Conservation (phyloP, 129 eudicot species). For the Dittrichia graveolens region DNA sequence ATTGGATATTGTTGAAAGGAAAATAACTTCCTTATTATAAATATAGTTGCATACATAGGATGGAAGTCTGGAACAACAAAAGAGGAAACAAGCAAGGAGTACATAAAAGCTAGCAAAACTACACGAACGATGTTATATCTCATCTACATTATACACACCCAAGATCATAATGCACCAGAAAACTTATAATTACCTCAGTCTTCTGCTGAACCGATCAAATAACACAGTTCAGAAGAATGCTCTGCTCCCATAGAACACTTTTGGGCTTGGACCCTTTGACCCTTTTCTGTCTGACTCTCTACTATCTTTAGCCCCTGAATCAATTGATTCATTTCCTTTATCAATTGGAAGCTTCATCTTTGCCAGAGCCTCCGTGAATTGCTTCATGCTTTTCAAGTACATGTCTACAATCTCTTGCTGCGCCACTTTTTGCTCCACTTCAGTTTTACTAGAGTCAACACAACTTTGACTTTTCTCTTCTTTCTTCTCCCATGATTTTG, state of each 20-base stretch:
- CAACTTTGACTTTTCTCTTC: slow-evolving; percentile 18
- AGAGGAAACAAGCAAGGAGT: slow-evolving; percentile 17
- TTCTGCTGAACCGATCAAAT: slow-evolving; percentile 22
- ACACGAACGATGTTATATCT: slow-evolving; percentile 18
- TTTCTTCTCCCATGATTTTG: slow-evolving; percentile 31
- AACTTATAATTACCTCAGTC: slow-evolving; percentile 1
- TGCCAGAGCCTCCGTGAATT: slow-evolving; percentile 49
- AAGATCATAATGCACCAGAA: slow-evolving; percentile 15
- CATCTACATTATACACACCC: slow-evolving; percentile 6
- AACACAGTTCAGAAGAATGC: slow-evolving; percentile 46
- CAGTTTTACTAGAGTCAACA: slow-evolving; percentile 10
- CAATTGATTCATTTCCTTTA: slow-evolving; percentile 19
- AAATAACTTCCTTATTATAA: slow-evolving; percentile 6
- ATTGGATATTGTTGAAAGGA: not conserved
- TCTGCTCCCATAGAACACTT: slow-evolving; percentile 56
- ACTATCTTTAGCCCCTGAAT: slow-evolving; percentile 22
- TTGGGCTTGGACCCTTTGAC: slow-evolving; percentile 36
- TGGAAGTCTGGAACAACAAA: not conserved
- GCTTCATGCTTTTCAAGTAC: slow-evolving; percentile 60
- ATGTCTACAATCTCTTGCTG: slow-evolving; percentile 51
- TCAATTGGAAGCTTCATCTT: slow-evolving; percentile 47
- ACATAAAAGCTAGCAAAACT: slow-evolving; percentile 31
- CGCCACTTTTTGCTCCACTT: slow-evolving; percentile 38
- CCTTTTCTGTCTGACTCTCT: slow-evolving; percentile 32
- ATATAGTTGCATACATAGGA: slow-evolving; percentile 27